Evolutionary conservation across 1,284 basidiomycete species (phyloP).

Genomic region (Tremellales sp.): DNA sequence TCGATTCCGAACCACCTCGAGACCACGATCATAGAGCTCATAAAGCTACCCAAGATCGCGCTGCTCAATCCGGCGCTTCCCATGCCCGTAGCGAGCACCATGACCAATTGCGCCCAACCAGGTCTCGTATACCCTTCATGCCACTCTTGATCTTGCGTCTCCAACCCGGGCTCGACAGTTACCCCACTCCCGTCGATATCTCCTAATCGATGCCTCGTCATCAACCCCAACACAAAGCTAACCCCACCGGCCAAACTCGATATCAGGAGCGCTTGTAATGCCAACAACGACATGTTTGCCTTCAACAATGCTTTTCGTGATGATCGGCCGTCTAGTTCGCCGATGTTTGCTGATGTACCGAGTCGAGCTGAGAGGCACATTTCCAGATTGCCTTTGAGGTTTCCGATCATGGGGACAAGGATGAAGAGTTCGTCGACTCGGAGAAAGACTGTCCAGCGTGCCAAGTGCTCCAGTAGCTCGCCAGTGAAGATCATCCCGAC

Average conservation of each 20-base stretch:
- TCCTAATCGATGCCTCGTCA: slow-evolving; percentile 54
- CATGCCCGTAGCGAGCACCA: slow-evolving; percentile 87
- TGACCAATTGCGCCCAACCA: slow-evolving; percentile 56
- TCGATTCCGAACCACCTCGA: slow-evolving; percentile 73
- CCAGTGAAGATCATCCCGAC: slow-evolving; percentile 73
- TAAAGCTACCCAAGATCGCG: slow-evolving; percentile 81
- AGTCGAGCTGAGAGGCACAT: slow-evolving; percentile 46
- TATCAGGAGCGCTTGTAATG: slow-evolving; percentile 89
- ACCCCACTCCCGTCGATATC: slow-evolving; percentile 20
- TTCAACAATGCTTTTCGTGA: slow-evolving; percentile 65
- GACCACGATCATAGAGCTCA: slow-evolving; percentile 78
- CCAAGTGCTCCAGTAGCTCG: slow-evolving; percentile 77
- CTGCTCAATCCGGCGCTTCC: slow-evolving; percentile 76
- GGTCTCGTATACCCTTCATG: slow-evolving; percentile 48
- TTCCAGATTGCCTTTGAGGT: slow-evolving; percentile 91
- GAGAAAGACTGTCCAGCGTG: slow-evolving; percentile 84
- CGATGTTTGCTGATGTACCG: slow-evolving; percentile 60
- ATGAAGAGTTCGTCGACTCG: slow-evolving; percentile 93
- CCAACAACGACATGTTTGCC: slow-evolving; percentile 81
- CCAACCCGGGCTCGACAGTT: slow-evolving; percentile 21
- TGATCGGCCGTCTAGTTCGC: slow-evolving; percentile 72
- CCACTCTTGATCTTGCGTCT: slow-evolving; percentile 33
- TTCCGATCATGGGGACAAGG: slow-evolving; percentile 88
- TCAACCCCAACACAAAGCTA: slow-evolving; percentile 67
- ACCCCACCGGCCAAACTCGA: slow-evolving; percentile 79